These are phyloP conservation scores for Sonneratia alba DNA, from an alignment of 345 rosid species.

Conservation along the genomic window DNA sequence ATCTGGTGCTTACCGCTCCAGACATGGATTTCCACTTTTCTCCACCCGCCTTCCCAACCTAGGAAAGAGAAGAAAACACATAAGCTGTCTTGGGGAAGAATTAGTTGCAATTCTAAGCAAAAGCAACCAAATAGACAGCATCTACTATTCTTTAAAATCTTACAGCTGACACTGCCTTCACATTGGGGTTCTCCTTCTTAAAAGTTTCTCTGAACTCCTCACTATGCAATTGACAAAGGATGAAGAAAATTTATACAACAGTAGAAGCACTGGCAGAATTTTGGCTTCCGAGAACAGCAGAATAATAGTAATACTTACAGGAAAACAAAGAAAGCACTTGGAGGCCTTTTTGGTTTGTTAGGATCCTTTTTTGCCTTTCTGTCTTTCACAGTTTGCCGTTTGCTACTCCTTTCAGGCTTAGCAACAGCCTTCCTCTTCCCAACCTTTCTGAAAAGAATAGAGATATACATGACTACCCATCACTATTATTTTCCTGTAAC, in stretches of 20 bases:
- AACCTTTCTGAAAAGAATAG: slow-evolving; percentile 27
- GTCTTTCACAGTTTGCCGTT: slow-evolving; percentile 23
- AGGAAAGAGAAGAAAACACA: not conserved
- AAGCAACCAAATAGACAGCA: not conserved
- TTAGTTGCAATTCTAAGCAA: not conserved
- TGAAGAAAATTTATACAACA: not conserved
- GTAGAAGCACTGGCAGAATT: not conserved
- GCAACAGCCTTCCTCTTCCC: slow-evolving; percentile 54
- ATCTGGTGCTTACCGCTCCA: slow-evolving; percentile 37
- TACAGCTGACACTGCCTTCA: slow-evolving; percentile 71
- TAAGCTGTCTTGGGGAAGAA: not conserved
- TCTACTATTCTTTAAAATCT: slow-evolving; percentile 8
- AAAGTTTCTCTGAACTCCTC: slow-evolving; percentile 58
- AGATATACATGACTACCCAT: not conserved
- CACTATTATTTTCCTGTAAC: not conserved
- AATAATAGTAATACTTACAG: slow-evolving; percentile 25
- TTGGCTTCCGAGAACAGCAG: not conserved
- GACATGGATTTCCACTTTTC: slow-evolving; percentile 71
- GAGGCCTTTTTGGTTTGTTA: slow-evolving; percentile 64
- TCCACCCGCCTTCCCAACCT: slow-evolving; percentile 91
- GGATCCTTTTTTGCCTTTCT: slow-evolving; percentile 48
- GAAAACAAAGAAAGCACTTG: slow-evolving; percentile 72
- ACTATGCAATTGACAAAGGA: slow-evolving; percentile 19
- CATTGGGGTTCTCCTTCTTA: slow-evolving; percentile 61
- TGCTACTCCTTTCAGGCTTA: slow-evolving; percentile 23